phyloP scores from a whole-genome alignment of 2,329 filamentous ascomycete species.

The Pyrenochaeta sp. region DNA sequence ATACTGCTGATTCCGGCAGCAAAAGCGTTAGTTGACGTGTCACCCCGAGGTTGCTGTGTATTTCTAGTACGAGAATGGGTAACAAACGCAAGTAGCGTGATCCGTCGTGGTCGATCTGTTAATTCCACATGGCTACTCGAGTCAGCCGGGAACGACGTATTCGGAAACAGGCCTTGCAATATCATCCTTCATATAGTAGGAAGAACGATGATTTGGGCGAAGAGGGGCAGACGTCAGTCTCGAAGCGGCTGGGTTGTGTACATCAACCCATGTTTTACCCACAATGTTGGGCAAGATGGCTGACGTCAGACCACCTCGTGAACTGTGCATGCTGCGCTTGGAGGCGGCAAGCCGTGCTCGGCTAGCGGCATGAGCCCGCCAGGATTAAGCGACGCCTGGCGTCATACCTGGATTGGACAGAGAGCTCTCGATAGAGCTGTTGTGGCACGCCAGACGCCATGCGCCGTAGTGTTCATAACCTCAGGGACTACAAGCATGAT shows the following conservation, averaged over 20 bases:
- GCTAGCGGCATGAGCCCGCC: conserved; percentile 4
- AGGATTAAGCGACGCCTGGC: conserved; percentile 17
- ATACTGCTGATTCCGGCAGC: too few species aligned
- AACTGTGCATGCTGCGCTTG: conserved; percentile 4
- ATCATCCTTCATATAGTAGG: background rate
- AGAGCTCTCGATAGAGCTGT: conserved; percentile 1
- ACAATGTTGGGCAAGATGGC: conserved; percentile 10
- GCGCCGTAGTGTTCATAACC: background rate
- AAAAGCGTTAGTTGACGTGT: too few species aligned
- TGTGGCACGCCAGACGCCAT: conserved; percentile 9
- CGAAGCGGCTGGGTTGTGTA: background rate
- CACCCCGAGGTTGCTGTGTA: too few species aligned
- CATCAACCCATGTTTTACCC: conserved; percentile 4
- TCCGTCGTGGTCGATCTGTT: too few species aligned
- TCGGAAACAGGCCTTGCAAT: background rate
- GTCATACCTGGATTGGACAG: conserved; percentile 17
- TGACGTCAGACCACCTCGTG: background rate
- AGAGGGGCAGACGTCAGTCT: background rate
- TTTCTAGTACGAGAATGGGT: too few species aligned
- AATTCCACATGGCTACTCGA: too few species aligned
- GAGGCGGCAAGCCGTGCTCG: background rate
- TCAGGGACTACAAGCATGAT: background rate
- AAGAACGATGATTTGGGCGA: background rate
- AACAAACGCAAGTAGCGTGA: too few species aligned
- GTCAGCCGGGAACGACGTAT: too few species aligned